These are phyloP conservation scores for Wickerhamiella galacta DNA, from an alignment of 805 yeast genomes.

Conservation along the genomic window DNA sequence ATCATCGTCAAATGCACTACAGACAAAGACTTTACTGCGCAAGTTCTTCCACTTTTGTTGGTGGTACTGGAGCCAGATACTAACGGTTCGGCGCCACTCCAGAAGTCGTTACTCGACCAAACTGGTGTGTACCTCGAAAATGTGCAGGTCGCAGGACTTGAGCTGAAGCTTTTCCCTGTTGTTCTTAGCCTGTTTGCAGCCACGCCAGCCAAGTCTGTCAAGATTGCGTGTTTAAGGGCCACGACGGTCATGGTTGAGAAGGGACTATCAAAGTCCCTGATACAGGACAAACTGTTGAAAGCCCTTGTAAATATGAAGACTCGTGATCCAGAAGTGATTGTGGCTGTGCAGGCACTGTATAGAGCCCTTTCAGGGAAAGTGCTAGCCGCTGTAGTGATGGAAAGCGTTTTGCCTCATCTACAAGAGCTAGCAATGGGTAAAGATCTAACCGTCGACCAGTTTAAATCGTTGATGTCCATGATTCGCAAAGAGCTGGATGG, in stretches of 20 bases:
- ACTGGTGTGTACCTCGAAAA: constrained; percentile 28
- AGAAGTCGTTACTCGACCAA: constrained; percentile 35
- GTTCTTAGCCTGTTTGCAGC: constrained; percentile 59
- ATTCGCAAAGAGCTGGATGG: constrained; percentile 28
- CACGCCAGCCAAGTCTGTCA: constrained; percentile 70
- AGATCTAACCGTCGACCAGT: constrained; percentile 28
- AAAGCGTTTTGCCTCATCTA: constrained; percentile 36
- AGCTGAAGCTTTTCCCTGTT: constrained; percentile 59
- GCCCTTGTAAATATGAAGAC: constrained; percentile 60
- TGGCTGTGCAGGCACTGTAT: constrained; percentile 32
- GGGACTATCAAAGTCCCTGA: constrained; percentile 46
- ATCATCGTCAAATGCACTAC: constrained; percentile 33
- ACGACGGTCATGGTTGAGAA: constrained; percentile 6
- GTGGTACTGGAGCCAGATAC: constrained; percentile 19
- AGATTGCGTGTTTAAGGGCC: constrained; percentile 36
- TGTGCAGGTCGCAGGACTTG: constrained; percentile 52
- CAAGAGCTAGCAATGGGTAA: constrained; percentile 34
- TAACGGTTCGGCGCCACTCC: constrained; percentile 25
- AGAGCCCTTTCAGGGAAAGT: constrained; percentile 22
- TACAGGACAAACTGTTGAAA: constrained; percentile 70
- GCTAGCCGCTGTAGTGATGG: constrained; percentile 35
- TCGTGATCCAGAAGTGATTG: constrained; percentile 48
- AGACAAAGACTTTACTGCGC: constrained; percentile 33
- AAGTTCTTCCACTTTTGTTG: constrained; percentile 30
- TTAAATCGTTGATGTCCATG: constrained; percentile 24